These are phyloP conservation scores for Lasiosphaeris hirsuta DNA, from an alignment of 495 filamentous ascomycete genomes.

Conservation along the genomic window DNA sequence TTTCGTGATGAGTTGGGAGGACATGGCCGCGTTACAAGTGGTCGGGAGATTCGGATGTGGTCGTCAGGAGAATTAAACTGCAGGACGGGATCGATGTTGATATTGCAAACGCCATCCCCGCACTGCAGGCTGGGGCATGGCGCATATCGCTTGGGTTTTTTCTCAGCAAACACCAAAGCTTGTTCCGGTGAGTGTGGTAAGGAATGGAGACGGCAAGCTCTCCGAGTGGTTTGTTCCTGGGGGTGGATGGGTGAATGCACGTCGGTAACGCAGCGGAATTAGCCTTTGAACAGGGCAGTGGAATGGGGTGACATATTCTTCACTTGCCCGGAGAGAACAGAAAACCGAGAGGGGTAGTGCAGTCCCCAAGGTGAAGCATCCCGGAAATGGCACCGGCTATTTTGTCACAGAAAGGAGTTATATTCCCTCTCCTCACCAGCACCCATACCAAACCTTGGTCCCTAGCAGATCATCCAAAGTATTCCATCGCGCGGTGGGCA, in stretches of 20 bases:
- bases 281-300: conserved; percentile 1
- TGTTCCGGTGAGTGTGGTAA: background rate
- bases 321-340: no score
- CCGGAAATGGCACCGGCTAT: background rate
- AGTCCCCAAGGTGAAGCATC: background rate
- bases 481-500: no score
- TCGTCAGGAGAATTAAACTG: background rate
- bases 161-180: background rate
- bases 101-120: conserved; percentile 6
- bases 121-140: background rate
- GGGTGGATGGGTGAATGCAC: background rate
- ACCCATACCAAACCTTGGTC: no score
- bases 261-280: background rate
- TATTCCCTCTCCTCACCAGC: no score
- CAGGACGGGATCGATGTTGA: conserved; percentile 1
- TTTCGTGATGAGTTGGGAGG: background rate
- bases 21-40: background rate
- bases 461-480: no score
- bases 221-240: conserved; percentile 1
- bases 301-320: no score
- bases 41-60: background rate
- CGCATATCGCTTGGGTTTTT: background rate
- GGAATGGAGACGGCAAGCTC: background rate
- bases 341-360: no score
- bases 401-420: no score